A percentile compares a stretch with the other conserved stretches of the same genome.
phyloP scores from a whole-genome alignment of 1,139 yeast genomes.

The Ogataea hybrid region DNA sequence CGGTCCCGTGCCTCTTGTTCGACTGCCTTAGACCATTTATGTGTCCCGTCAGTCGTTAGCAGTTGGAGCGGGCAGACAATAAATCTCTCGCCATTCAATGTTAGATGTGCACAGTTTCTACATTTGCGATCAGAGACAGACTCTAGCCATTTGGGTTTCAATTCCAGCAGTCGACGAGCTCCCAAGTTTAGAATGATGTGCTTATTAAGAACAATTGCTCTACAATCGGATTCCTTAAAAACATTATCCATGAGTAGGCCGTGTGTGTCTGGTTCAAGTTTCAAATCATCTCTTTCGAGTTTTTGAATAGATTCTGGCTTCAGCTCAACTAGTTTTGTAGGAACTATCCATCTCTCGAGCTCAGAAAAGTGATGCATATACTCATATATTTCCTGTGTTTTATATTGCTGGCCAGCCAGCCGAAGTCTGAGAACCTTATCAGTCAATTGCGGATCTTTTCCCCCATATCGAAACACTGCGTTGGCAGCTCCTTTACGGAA shows the following conservation, averaged over 20 bases:
- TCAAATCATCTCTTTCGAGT: neutral
- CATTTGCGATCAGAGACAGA: constrained; percentile 18
- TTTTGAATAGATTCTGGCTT: neutral
- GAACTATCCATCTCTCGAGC: constrained; percentile 16
- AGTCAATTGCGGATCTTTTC: constrained; percentile 5
- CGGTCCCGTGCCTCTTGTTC: constrained; percentile 9
- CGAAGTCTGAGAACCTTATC: constrained; percentile 27
- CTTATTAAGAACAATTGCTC: constrained; percentile 22
- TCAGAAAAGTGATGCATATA: constrained; percentile 17
- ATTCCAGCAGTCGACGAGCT: constrained; percentile 23
- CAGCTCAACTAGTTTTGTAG: constrained; percentile 15
- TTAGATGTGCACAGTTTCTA: constrained; percentile 29
- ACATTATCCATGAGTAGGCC: constrained; percentile 29
- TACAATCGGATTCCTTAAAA: constrained; percentile 4
- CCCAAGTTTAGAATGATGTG: constrained; percentile 23
- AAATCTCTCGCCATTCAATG: constrained; percentile 17
- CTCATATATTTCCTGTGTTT: constrained; percentile 20
- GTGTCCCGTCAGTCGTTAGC: constrained; percentile 13
- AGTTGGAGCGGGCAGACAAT: constrained; percentile 24
- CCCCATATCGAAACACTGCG: constrained; percentile 24
- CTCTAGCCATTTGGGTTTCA: constrained; percentile 35
- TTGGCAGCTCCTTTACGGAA: constrained; percentile 30
- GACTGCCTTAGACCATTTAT: constrained; percentile 23
- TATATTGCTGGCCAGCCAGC: constrained; percentile 11
- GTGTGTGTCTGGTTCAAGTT: constrained; percentile 8